Evolutionary conservation across 192 early-diverging fungal species (phyloP).

Genomic region (Helicostylum pulchrum): DNA sequence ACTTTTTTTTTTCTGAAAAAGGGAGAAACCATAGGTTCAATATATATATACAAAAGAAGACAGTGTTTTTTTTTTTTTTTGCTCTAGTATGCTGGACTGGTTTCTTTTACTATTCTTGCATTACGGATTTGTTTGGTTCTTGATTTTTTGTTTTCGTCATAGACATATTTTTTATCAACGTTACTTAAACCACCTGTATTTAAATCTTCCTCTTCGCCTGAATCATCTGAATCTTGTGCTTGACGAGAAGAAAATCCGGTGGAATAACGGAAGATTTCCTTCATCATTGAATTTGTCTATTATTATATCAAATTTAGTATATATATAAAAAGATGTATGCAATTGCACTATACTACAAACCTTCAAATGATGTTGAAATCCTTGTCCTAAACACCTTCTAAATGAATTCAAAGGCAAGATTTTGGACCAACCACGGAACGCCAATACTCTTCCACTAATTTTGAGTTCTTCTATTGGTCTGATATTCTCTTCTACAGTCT

Average conservation of each 20-base stretch:
- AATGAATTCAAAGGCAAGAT: constrained; percentile 20
- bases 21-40: no score
- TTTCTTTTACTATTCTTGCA: constrained; percentile 18
- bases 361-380: constrained; percentile 26
- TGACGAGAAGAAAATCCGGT: constrained; percentile 1
- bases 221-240: constrained; percentile 9
- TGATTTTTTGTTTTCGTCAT: constrained; percentile 17
- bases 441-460: constrained; percentile 43
- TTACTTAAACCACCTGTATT: constrained; percentile 6
- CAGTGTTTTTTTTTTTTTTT: no score
- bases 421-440: constrained; percentile 56
- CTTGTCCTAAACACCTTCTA: constrained; percentile 22
- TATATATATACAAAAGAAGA: no score
- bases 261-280: constrained; percentile 15
- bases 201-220: constrained; percentile 5
- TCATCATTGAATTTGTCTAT: constrained; percentile 14
- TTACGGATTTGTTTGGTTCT: constrained; percentile 13
- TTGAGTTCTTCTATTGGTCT: constrained; percentile 52
- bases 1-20: no score
- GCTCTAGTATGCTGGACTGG: neutral
- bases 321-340: neutral
- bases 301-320: neutral
- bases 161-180: constrained; percentile 19
- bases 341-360: neutral
- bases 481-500: constrained; percentile 53